phyloP scores from a whole-genome alignment of 2,329 filamentous ascomycete species.

The Aspergillus aculeatus region DNA sequence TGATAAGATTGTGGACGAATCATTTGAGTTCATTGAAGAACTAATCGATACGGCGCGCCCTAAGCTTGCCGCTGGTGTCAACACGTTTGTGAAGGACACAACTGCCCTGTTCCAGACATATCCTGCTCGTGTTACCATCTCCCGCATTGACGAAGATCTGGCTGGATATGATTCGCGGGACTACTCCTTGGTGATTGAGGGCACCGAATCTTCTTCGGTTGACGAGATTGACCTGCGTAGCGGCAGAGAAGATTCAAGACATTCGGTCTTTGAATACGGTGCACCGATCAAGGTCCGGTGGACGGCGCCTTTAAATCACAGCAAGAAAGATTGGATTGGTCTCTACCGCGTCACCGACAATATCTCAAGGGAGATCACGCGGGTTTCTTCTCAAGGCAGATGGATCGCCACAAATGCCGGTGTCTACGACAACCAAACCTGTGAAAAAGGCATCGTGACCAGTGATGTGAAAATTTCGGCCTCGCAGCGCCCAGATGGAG shows the following conservation, averaged over 20 bases:
- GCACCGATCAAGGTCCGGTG: slow-evolving; percentile 85
- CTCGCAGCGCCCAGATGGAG: slow-evolving; percentile 44
- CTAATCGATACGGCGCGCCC: slow-evolving; percentile 82
- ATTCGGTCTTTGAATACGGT: slow-evolving; percentile 82
- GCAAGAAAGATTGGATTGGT: slow-evolving; percentile 91
- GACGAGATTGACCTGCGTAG: slow-evolving; percentile 61
- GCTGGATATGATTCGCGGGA: slow-evolving; percentile 75
- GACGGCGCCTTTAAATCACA: slow-evolving; percentile 84
- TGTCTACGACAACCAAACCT: slow-evolving; percentile 70
- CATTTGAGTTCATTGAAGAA: slow-evolving; percentile 85
- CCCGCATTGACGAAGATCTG: slow-evolving; percentile 73
- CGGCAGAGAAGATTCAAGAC: slow-evolving; percentile 74
- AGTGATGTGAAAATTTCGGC: slow-evolving; percentile 61
- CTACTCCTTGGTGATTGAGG: slow-evolving; percentile 75
- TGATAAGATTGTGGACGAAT: slow-evolving; percentile 81
- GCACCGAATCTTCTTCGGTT: slow-evolving; percentile 56
- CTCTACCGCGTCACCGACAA: slow-evolving; percentile 97
- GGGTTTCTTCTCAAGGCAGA: slow-evolving; percentile 79
- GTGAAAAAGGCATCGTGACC: slow-evolving; percentile 73
- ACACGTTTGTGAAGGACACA: slow-evolving; percentile 83
- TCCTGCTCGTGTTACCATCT: slow-evolving; percentile 80
- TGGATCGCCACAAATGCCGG: slow-evolving; percentile 82
- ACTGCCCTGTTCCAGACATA: slow-evolving; percentile 85
- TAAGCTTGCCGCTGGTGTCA: slow-evolving; percentile 81
- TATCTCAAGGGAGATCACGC: slow-evolving; percentile 76